Conservation (phyloP, 2,329 filamentous ascomycete species). For the Colletotrichum ledebouriae region DNA sequence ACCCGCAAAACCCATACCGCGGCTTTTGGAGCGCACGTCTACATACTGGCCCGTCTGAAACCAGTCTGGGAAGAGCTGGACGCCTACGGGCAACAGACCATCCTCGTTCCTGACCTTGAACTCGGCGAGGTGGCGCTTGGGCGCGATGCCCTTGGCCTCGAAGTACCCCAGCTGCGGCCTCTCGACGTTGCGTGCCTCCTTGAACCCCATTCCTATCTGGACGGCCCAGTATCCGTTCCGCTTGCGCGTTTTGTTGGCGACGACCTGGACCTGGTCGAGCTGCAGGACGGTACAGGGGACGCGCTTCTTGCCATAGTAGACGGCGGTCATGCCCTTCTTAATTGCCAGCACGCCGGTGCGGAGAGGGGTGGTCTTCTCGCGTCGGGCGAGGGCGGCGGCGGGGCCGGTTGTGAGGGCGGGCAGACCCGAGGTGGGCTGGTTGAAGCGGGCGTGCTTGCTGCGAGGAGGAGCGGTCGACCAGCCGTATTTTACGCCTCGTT, state of each 20-base stretch:
- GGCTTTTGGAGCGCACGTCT: slow-evolving; percentile 82
- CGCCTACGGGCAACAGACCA: slow-evolving; percentile 82
- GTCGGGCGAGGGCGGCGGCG: slow-evolving; percentile 71
- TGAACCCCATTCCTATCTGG: slow-evolving; percentile 85
- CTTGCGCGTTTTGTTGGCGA: slow-evolving; percentile 85
- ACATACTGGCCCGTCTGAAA: slow-evolving; percentile 92
- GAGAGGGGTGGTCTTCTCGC: slow-evolving; percentile 69
- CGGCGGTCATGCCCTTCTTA: slow-evolving; percentile 96
- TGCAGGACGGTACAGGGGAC: slow-evolving; percentile 93
- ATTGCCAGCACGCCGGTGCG: slow-evolving; percentile 86
- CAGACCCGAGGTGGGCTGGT: slow-evolving; percentile 69
- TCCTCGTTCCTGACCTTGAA: slow-evolving; percentile 83
- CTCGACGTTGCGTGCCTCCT: slow-evolving; percentile 81
- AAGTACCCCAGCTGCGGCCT: slow-evolving; percentile 90
- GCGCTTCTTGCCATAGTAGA: slow-evolving; percentile 84
- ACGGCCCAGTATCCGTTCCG: slow-evolving; percentile 94
- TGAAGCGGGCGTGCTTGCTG: slow-evolving; percentile 69
- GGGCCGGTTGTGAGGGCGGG: slow-evolving; percentile 70
- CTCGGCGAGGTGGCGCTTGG: slow-evolving; percentile 87
- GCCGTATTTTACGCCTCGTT: slow-evolving; percentile 69
- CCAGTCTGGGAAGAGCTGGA: slow-evolving; percentile 86
- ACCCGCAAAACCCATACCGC: slow-evolving; percentile 94
- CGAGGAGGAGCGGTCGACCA: slow-evolving; percentile 70
- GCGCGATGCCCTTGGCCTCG: slow-evolving; percentile 82
- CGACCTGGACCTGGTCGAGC: slow-evolving; percentile 90